Evolutionary conservation across 2,329 filamentous ascomycete genomes (phyloP).

Genomic region (Chaetothyriales sp.): DNA sequence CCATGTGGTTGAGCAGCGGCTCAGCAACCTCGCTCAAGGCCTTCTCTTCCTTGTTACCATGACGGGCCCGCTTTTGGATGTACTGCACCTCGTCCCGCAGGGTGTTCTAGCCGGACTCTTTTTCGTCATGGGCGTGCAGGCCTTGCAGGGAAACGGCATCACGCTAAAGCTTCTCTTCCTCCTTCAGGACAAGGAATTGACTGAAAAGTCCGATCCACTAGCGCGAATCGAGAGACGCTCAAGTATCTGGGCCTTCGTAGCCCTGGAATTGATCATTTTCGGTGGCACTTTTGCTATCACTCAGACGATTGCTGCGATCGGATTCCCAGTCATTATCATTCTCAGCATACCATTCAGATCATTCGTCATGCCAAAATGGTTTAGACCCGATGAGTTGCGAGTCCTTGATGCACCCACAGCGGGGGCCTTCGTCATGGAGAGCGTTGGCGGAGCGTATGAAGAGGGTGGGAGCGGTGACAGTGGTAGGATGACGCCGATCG

Average conservation of each 20-base stretch:
- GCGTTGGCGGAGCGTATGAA: conserved; percentile 48
- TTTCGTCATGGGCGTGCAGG: conserved; percentile 72
- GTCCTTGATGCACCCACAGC: conserved; percentile 59
- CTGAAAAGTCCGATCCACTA: conserved; percentile 44
- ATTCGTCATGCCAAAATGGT: conserved; percentile 46
- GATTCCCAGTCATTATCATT: conserved; percentile 62
- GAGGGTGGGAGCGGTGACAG: neutral
- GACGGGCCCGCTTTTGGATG: conserved; percentile 56
- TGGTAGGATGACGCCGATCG: conserved; percentile 9
- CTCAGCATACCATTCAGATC: conserved; percentile 52
- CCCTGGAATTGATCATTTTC: conserved; percentile 53
- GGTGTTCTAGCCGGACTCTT: conserved; percentile 67
- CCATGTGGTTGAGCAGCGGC: conserved; percentile 51
- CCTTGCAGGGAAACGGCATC: conserved; percentile 61
- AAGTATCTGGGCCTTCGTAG: conserved; percentile 58
- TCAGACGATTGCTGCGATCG: conserved; percentile 67
- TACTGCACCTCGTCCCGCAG: conserved; percentile 64
- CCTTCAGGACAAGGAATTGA: conserved; percentile 48
- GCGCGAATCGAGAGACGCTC: conserved; percentile 43
- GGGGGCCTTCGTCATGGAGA: conserved; percentile 61
- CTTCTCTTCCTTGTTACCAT: conserved; percentile 66
- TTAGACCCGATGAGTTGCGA: conserved; percentile 45
- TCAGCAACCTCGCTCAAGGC: conserved; percentile 64
- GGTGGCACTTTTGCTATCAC: conserved; percentile 70
- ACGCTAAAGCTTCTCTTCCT: conserved; percentile 61